A percentile compares a stretch with the other conserved stretches of the same genome.
These are phyloP conservation scores for Coniochaeta hoffmannii DNA, from an alignment of 2,329 filamentous ascomycete species.

Conservation along the genomic window DNA sequence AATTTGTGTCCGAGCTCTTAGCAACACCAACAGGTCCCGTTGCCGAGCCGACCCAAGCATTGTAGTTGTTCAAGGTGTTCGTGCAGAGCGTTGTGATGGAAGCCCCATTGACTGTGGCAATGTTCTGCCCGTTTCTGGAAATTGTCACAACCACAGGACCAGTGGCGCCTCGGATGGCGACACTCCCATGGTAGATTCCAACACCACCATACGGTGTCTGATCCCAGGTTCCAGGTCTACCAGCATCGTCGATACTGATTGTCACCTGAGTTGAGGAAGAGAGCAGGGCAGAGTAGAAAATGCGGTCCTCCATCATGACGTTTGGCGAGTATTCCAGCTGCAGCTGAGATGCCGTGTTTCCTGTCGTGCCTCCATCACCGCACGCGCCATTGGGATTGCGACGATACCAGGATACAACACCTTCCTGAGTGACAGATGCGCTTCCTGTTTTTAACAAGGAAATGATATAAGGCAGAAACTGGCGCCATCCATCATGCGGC, in stretches of 20 bases:
- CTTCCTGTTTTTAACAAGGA: slow-evolving; percentile 37
- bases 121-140: slow-evolving; percentile 12
- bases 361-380: slow-evolving; percentile 23
- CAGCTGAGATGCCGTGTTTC: slow-evolving; percentile 18
- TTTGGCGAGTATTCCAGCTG: slow-evolving; percentile 14
- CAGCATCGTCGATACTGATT: slow-evolving; percentile 22
- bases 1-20: neutral
- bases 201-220: slow-evolving; percentile 18
- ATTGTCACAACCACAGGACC: slow-evolving; percentile 20
- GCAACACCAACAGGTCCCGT: neutral
- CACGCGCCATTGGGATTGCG: slow-evolving; percentile 18
- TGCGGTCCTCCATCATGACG: slow-evolving; percentile 12
- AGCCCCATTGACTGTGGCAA: slow-evolving; percentile 16
- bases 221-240: slow-evolving; percentile 14
- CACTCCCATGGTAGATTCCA: slow-evolving; percentile 25
- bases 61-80: slow-evolving; percentile 23
- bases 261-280: slow-evolving; percentile 18
- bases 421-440: slow-evolving; percentile 20
- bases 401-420: slow-evolving; percentile 26
- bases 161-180: slow-evolving; percentile 14
- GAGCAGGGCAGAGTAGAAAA: slow-evolving; percentile 28
- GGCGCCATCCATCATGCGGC: slow-evolving; percentile 43
- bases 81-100: slow-evolving; percentile 18
- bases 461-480: slow-evolving; percentile 41
- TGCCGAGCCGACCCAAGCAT: slow-evolving; percentile 25